A percentile compares a stretch with the other conserved stretches of the same genome.
These are phyloP conservation scores for Penicillium digitatum DNA, from an alignment of 2,329 filamentous ascomycete species.

Conservation along the genomic window DNA sequence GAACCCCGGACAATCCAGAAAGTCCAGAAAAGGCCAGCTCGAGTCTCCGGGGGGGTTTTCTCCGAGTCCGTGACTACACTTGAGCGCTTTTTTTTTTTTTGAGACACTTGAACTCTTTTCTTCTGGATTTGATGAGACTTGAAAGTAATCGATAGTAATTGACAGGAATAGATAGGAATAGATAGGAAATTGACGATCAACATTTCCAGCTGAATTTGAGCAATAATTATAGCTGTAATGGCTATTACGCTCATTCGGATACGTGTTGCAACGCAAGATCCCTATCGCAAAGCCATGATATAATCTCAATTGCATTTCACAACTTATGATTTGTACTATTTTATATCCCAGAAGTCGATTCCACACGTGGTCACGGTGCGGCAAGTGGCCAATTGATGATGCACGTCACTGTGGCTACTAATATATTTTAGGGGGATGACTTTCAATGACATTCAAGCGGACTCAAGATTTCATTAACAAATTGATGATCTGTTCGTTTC, in stretches of 20 bases:
- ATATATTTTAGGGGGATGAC: background rate
- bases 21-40: constrained; percentile 28
- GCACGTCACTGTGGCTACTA: constrained; percentile 4
- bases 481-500: background rate
- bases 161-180: no score
- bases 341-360: background rate
- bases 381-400: constrained; percentile 5
- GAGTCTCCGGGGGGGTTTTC: constrained; percentile 27
- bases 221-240: background rate
- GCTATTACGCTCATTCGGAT: background rate
- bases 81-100: background rate
- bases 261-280: background rate
- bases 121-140: background rate
- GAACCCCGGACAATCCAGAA: constrained; percentile 18
- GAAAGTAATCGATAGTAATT: background rate
- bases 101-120: background rate
- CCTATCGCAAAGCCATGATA: background rate
- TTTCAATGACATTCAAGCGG: background rate
- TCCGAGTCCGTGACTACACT: constrained; percentile 18
- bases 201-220: background rate
- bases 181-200: no score
- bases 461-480: background rate
- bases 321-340: background rate
- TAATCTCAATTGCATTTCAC: background rate
- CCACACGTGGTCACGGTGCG: background rate